A percentile compares a stretch with the other conserved stretches of the same genome.
Evolutionary conservation across 2,329 filamentous ascomycete species (phyloP).

Genomic region (Diaporthe sp.): DNA sequence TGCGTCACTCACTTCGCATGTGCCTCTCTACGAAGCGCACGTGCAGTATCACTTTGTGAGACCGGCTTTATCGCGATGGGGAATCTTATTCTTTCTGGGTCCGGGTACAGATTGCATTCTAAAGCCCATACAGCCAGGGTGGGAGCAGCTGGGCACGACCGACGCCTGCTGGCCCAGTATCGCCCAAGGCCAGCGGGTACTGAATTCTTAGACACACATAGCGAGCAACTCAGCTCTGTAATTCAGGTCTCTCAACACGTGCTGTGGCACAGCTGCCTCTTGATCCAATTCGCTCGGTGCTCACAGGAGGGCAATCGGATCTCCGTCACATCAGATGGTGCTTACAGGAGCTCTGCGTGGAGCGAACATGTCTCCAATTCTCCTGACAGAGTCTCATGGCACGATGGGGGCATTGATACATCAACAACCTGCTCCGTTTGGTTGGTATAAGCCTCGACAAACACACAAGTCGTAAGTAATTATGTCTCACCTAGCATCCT

Average conservation of each 20-base stretch:
- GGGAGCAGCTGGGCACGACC: not conserved
- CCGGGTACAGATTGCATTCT: not conserved
- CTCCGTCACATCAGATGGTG: not conserved
- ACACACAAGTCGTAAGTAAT: conserved; percentile 23
- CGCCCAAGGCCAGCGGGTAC: not conserved
- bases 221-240: not conserved
- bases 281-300: not conserved
- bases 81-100: too few species aligned
- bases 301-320: not conserved
- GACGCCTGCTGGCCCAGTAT: not conserved
- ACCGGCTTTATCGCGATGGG: too few species aligned
- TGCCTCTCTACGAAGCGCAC: conserved; percentile 11
- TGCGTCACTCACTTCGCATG: conserved; percentile 1
- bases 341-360: not conserved
- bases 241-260: not conserved
- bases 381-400: conserved; percentile 15
- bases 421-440: conserved; percentile 39
- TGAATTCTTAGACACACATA: not conserved
- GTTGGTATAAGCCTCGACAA: conserved; percentile 43
- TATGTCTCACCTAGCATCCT: conserved; percentile 38
- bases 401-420: conserved; percentile 6
- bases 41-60: not conserved
- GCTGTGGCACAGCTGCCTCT: not conserved
- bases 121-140: not conserved
- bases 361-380: not conserved